Conservation (phyloP, 2,329 filamentous ascomycete genomes). For the Diplodia seriata region DNA sequence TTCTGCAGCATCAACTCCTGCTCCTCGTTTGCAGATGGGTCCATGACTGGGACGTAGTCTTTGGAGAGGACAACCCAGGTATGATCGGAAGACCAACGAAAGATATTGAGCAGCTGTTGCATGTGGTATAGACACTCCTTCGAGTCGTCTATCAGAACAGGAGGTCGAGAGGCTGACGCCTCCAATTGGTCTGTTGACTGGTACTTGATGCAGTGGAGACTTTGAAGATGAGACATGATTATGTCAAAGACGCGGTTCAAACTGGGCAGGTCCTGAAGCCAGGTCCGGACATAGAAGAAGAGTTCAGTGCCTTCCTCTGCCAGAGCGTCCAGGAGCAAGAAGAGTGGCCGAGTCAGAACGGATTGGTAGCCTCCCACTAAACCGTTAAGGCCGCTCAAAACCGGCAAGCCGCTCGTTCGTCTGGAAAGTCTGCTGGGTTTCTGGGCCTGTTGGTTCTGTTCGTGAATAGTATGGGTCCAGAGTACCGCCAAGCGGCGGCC, state of each 20-base stretch:
- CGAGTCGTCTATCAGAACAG: slow-evolving; percentile 63
- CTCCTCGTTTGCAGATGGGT: slow-evolving; percentile 54
- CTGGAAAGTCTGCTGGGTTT: slow-evolving; percentile 41
- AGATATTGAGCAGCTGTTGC: slow-evolving; percentile 73
- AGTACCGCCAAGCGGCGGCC: slow-evolving; percentile 75
- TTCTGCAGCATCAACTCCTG: slow-evolving; percentile 66
- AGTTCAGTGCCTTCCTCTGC: slow-evolving; percentile 74
- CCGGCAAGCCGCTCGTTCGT: slow-evolving; percentile 39
- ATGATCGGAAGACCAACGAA: slow-evolving; percentile 71
- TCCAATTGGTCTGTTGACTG: slow-evolving; percentile 32
- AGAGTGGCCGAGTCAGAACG: slow-evolving; percentile 80
- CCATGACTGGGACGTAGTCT: slow-evolving; percentile 60
- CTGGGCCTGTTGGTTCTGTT: slow-evolving; percentile 46
- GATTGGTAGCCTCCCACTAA: slow-evolving; percentile 67
- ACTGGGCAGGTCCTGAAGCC: slow-evolving; percentile 71
- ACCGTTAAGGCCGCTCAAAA: slow-evolving; percentile 51
- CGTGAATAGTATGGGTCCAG: slow-evolving; percentile 75
- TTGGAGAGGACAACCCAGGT: slow-evolving; percentile 75
- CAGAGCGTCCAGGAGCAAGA: slow-evolving; percentile 81
- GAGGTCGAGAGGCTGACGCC: slow-evolving; percentile 35
- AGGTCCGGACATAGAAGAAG: slow-evolving; percentile 78
- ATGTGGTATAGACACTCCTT: slow-evolving; percentile 81
- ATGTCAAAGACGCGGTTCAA: slow-evolving; percentile 57
- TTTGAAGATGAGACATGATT: slow-evolving; percentile 42
- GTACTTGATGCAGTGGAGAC: slow-evolving; percentile 40